phyloP scores from a whole-genome alignment of 345 rosid species.

The Corymbia maculata region DNA sequence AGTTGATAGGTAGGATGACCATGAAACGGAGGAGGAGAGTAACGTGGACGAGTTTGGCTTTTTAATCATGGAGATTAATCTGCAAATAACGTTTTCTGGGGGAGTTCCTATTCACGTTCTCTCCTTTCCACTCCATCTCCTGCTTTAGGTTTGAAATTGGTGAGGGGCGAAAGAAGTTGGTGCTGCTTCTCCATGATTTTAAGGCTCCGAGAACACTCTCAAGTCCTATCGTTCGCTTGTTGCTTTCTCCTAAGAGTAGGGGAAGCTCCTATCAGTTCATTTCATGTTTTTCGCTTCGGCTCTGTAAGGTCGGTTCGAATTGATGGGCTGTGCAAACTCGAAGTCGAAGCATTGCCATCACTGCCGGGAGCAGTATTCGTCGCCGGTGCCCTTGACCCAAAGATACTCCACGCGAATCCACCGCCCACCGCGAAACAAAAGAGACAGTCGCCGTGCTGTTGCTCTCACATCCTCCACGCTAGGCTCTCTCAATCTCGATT shows the following conservation, averaged over 20 bases:
- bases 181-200: neutral
- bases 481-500: slow-evolving; percentile 59
- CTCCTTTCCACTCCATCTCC: neutral
- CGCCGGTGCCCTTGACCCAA: slow-evolving; percentile 17
- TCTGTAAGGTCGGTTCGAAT: neutral
- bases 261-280: neutral
- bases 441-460: slow-evolving; percentile 59
- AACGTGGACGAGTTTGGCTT: neutral
- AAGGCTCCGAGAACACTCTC: neutral
- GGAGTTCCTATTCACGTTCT: neutral
- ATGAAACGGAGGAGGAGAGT: neutral
- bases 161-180: neutral
- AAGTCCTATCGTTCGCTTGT: neutral
- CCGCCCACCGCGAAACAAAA: slow-evolving; percentile 43
- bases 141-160: neutral
- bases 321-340: slow-evolving; percentile 88
- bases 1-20: neutral
- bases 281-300: neutral
- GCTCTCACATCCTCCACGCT: slow-evolving; percentile 68
- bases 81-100: neutral
- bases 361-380: slow-evolving; percentile 49
- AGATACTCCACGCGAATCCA: slow-evolving; percentile 63
- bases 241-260: neutral
- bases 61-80: neutral
- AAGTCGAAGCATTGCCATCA: slow-evolving; percentile 65